Base-by-base conservation (phyloP, 1,284 basidiomycete genomes). In the Ceratobasidium sp. region DNA sequence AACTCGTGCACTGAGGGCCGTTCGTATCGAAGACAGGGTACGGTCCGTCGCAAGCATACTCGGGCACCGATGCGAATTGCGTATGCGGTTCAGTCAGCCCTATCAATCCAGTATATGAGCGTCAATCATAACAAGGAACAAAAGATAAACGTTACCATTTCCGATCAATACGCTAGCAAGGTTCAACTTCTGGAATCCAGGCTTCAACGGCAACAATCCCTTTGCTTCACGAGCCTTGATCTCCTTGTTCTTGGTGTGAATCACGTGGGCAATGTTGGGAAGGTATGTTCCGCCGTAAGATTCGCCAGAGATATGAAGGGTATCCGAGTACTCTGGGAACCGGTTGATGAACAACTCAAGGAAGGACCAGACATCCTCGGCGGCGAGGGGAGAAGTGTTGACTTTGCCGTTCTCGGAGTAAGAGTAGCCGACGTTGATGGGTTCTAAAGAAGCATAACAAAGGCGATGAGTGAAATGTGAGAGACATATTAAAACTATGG, bases 401-500 rank as follows among this genome's bases (percentile, higher is more conserved):
- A 98, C 93, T 3, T 87, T 88, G 1, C 90, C 89, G 77, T 92
- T 90, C 33, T 91, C 89, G 15, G 92, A 90, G 84, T 96, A 97
- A 0, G 95, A 96, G 85, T 90, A 97, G 64, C 96, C 96, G 42
- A 97, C 96, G 78, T 93, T 91, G 81, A 96, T 89, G 12, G 96
- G 96, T 82, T 80, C 62, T 70, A 33, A 9, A 26, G n/a, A 62
- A 62, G 33, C 33, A 33, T 33, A 33, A 33, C 33, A 33, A 33
- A 33, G 33, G 33, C 33, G 33, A 33, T 33, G 33, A 40, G 23
- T 42, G 46, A 40, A 28, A 38, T 50, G 40, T 62, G 68, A 65
- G 48, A 56, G 40, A 70, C 44, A 40, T 28, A 62, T 33, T 26
- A 78, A 48, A n/a, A 40, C 13, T 28, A 33, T 38, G 4, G 61